Conservation (phyloP, 2,329 filamentous ascomycete genomes). For the Fusarium virguliforme region DNA sequence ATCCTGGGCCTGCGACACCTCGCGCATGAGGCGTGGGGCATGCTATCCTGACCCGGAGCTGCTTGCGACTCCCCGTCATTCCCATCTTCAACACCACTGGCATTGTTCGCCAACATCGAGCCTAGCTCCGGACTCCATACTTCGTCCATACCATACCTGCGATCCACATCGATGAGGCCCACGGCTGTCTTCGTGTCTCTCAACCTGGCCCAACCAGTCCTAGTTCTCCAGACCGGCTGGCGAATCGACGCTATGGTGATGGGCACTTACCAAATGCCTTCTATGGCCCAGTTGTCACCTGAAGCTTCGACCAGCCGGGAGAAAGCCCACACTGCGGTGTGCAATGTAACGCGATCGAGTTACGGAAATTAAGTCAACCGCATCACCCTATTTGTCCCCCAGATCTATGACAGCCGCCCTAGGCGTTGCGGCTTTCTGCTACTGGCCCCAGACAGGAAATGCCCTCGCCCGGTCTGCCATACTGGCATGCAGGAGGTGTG, state of each 20-base stretch:
- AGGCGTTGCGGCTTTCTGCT: conserved; percentile 38
- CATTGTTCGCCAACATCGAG: conserved; percentile 38
- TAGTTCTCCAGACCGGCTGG: conserved; percentile 10
- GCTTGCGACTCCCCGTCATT: conserved; percentile 40
- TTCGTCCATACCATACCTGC: conserved; percentile 20
- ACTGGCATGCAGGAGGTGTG: conserved; percentile 3
- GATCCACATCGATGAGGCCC: conserved; percentile 27
- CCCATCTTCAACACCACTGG: conserved; percentile 40
- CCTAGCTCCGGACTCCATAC: conserved; percentile 24
- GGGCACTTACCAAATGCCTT: conserved; percentile 22
- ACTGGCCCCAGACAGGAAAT: conserved; percentile 25
- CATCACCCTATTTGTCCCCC: conserved; percentile 35
- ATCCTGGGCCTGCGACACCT: conserved; percentile 41
- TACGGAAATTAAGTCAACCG: conserved; percentile 41
- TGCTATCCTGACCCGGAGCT: conserved; percentile 45
- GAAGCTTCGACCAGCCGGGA: conserved; percentile 31
- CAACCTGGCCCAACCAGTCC: conserved; percentile 18
- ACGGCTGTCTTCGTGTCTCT: conserved; percentile 28
- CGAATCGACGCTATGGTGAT: conserved; percentile 25
- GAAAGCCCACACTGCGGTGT: conserved; percentile 24
- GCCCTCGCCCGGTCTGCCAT: conserved; percentile 24
- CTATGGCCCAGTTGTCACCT: conserved; percentile 24
- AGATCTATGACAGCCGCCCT: conserved; percentile 41
- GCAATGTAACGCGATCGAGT: conserved; percentile 47
- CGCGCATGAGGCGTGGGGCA: conserved; percentile 47